phyloP scores from a whole-genome alignment of 148 eudicot genomes.

The Fallopia convolvulus region DNA sequence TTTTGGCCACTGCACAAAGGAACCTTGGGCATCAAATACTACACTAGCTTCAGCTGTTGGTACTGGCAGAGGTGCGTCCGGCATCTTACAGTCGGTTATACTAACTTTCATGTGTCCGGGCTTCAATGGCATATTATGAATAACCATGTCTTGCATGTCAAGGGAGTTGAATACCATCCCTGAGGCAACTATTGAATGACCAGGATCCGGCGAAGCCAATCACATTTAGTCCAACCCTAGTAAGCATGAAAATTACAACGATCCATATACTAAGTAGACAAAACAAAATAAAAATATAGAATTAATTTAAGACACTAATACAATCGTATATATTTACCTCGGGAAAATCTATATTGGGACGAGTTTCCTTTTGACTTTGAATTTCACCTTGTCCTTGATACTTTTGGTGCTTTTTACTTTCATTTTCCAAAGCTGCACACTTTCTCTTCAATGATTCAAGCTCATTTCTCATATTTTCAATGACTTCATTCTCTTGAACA shows the following conservation, averaged over 20 bases:
- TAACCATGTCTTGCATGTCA: not conserved
- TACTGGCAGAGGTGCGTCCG: not conserved
- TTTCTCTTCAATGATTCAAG: no score
- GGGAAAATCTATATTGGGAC: not conserved
- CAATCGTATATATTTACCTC: not conserved
- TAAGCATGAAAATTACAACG: not conserved
- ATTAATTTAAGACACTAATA: not conserved
- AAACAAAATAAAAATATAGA: not conserved
- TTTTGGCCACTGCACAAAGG: not conserved
- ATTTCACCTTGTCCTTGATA: no score
- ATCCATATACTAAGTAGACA: no score
- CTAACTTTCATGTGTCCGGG: not conserved
- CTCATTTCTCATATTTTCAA: no score
- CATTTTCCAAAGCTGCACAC: not conserved
- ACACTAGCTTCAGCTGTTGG: not conserved
- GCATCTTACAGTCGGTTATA: not conserved
- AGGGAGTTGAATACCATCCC: conserved; percentile 5
- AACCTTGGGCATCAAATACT: not conserved
- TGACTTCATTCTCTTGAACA: no score
- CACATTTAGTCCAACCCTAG: not conserved
- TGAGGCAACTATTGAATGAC: not conserved
- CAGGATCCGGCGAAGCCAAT: not conserved
- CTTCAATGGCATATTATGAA: not conserved
- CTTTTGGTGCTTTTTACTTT: not conserved
- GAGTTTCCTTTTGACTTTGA: no score